Conservation (phyloP, 2,329 filamentous ascomycete species). For the Aspergillus proliferans region DNA sequence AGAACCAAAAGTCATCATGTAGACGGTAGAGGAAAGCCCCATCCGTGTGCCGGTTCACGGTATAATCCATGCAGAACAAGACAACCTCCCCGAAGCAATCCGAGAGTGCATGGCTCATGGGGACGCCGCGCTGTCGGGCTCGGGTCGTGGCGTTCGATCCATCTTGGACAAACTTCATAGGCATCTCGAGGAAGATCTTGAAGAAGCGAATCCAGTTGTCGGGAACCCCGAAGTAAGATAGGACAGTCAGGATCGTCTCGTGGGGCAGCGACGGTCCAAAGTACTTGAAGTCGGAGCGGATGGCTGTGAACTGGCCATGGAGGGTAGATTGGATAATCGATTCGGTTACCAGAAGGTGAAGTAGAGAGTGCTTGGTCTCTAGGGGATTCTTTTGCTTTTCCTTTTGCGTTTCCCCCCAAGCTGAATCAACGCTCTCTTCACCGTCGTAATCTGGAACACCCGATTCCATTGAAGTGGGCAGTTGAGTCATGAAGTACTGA, state of each 20-base stretch:
- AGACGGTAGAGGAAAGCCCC: slow-evolving; percentile 55
- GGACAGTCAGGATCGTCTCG: slow-evolving; percentile 50
- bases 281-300: slow-evolving; percentile 55
- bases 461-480: slow-evolving; percentile 40
- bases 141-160: slow-evolving; percentile 40
- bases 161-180: slow-evolving; percentile 54
- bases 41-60: slow-evolving; percentile 53
- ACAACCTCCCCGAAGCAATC: slow-evolving; percentile 55
- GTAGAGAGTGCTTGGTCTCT: slow-evolving; percentile 50
- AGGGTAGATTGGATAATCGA: slow-evolving; percentile 46
- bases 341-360: slow-evolving; percentile 53
- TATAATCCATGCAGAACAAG: slow-evolving; percentile 60
- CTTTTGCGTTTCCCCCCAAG: slow-evolving; percentile 9
- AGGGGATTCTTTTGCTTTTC: slow-evolving; percentile 38
- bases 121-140: slow-evolving; percentile 51
- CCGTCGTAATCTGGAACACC: slow-evolving; percentile 36
- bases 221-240: slow-evolving; percentile 56
- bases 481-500: slow-evolving; percentile 52
- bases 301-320: slow-evolving; percentile 46
- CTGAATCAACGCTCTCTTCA: slow-evolving; percentile 18
- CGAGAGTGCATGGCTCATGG: slow-evolving; percentile 55
- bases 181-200: slow-evolving; percentile 51
- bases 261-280: slow-evolving; percentile 56
- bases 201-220: slow-evolving; percentile 56
- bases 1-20: slow-evolving; percentile 64